Percentiles rank a stretch among this genome's conserved stretches.
Conservation (phyloP, 805 yeast species). For the Middelhovenomyces tepae region DNA sequence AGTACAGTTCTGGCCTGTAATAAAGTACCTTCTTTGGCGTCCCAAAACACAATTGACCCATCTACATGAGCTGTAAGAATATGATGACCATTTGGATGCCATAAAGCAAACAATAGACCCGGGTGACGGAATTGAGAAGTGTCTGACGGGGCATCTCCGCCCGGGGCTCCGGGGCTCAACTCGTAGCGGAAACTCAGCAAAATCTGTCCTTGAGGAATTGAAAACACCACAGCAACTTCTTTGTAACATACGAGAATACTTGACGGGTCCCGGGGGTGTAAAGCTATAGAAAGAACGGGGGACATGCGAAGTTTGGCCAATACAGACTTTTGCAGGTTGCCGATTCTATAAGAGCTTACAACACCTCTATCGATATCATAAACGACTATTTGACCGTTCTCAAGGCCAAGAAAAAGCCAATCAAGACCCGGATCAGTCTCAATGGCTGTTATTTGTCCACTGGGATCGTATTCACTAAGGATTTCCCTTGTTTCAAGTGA, state of each 20-base stretch:
- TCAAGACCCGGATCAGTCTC: constrained; percentile 83
- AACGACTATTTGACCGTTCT: constrained; percentile 61
- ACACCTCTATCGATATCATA: constrained; percentile 76
- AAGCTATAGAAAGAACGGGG: constrained; percentile 55
- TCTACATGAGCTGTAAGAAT: constrained; percentile 71
- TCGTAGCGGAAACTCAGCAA: constrained; percentile 55
- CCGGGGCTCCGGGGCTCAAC: constrained; percentile 60
- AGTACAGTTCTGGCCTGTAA: constrained; percentile 66
- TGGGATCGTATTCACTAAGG: constrained; percentile 51
- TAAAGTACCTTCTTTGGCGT: constrained; percentile 64
- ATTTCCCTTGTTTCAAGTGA: constrained; percentile 58
- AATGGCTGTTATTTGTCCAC: constrained; percentile 56
- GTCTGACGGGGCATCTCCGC: constrained; percentile 41
- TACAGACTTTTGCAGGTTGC: constrained; percentile 59
- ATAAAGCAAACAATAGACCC: constrained; percentile 44
- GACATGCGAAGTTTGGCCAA: constrained; percentile 51
- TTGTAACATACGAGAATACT: constrained; percentile 65
- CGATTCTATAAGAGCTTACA: constrained; percentile 49
- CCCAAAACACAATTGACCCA: constrained; percentile 89
- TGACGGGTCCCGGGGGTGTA: constrained; percentile 90
- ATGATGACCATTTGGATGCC: constrained; percentile 92
- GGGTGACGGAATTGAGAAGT: constrained; percentile 30
- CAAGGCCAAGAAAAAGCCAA: constrained; percentile 74
- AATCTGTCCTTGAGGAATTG: constrained; percentile 47
- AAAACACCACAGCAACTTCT: constrained; percentile 59